phyloP scores from a whole-genome alignment of 2,329 filamentous ascomycete species.

The Pyrenochaeta sp. region DNA sequence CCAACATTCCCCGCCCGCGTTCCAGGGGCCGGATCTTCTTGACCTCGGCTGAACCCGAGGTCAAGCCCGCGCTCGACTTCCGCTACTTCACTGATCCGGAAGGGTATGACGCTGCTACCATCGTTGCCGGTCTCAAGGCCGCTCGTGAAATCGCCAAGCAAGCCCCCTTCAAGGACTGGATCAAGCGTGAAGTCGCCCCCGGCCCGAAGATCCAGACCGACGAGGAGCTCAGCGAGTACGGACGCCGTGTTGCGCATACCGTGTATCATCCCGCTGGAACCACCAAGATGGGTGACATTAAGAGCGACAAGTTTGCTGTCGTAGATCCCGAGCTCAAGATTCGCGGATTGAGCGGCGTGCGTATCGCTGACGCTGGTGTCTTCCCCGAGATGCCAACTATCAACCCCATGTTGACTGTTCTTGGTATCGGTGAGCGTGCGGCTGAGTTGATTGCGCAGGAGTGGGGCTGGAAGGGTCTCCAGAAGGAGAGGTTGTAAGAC shows the following conservation, averaged over 20 bases:
- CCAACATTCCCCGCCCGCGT: constrained; percentile 84
- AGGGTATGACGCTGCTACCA: constrained; percentile 82
- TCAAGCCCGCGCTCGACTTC: constrained; percentile 87
- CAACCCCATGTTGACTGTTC: constrained; percentile 90
- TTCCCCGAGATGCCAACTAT: constrained; percentile 88
- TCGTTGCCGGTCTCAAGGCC: constrained; percentile 78
- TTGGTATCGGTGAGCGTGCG: constrained; percentile 81
- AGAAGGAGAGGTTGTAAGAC: constrained; percentile 61
- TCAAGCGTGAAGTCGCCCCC: constrained; percentile 82
- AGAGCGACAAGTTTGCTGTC: constrained; percentile 74
- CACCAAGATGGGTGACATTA: constrained; percentile 84
- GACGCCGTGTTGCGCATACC: constrained; percentile 80
- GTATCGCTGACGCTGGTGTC: constrained; percentile 85
- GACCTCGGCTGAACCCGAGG: constrained; percentile 74
- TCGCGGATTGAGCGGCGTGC: constrained; percentile 73
- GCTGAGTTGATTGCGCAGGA: constrained; percentile 84
- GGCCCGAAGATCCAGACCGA: constrained; percentile 77
- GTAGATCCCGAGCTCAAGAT: constrained; percentile 80
- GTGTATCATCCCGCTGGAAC: constrained; percentile 91
- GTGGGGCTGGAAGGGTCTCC: constrained; percentile 68
- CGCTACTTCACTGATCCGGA: constrained; percentile 88
- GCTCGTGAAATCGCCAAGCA: constrained; percentile 79
- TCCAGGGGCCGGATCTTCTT: constrained; percentile 80
- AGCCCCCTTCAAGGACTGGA: constrained; percentile 80
- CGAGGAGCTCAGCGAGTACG: constrained; percentile 83